Evolutionary conservation across 2,329 filamentous ascomycete genomes (phyloP), one percentile per base, ranked within the genome.

Genomic region (Apiospora koreana): DNA sequence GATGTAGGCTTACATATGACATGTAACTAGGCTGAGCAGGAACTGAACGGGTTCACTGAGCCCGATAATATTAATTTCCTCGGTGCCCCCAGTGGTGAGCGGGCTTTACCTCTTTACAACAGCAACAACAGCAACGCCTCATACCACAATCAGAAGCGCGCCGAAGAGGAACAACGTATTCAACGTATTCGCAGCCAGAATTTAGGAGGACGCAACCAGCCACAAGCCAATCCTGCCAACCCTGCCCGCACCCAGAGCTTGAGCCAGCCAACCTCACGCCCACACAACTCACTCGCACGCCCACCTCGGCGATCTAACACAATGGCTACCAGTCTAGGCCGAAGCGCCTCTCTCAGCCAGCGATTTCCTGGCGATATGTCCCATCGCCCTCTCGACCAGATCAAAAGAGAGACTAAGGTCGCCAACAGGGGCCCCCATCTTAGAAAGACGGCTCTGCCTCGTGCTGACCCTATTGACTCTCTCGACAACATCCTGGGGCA

Each of bases 401-500:
- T 94, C 75, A 86, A 86, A 72, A 85, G 86, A 68, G 90, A 94
- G 72, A 85, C 85, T 69, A 90, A 88, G 75, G 84, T 85, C 67
- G 92, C 92, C n/a, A 83, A 93, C 77, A 89, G 91, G 67, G 83
- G 89, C 35, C 88, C 88, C 1, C 91, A 92, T 79, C 86, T 93
- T 65, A 87, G 86, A 75, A 92, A 91, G 78, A 87, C 89, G 78
- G 88, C 86, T 76, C 85, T 91, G 76, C 86, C 92, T 21, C 88
- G 91, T 35, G 88, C 93, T 1, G 95, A 98, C 79, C 85, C 86
- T 10, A 96, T 98, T 76, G 95, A 98, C 79, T 84, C 85, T 6
- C 88, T 98, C 1, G 95, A 97, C 78, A 86, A 84, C 68, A 83
- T 87, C 2, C 80, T 86, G 50, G 87, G 88, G 67, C 86, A 86